Evolutionary conservation across 1,139 yeast genomes (phyloP).

Genomic region (Groenewaldozyma sp.): DNA sequence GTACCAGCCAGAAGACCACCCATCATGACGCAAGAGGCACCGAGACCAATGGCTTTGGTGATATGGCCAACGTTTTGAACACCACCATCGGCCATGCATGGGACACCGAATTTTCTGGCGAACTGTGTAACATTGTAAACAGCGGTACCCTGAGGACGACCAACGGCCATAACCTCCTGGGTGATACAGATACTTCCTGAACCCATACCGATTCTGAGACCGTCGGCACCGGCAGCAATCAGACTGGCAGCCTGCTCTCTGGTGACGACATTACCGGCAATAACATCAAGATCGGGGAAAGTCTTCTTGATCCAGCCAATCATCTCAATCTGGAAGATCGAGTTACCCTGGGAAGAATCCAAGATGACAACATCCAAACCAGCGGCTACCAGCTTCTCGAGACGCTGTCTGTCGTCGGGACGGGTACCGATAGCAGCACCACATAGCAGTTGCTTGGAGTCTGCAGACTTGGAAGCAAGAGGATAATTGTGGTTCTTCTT

Average conservation of each 20-base stretch:
- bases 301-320: constrained; percentile 80
- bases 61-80: constrained; percentile 97
- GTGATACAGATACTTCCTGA: constrained; percentile 98
- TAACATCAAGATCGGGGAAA: constrained; percentile 72
- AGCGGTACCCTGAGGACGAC: constrained; percentile 99
- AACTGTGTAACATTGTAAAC: constrained; percentile 82
- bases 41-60: constrained; percentile 91
- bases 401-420: constrained; percentile 78
- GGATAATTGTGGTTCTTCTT: constrained; percentile 94
- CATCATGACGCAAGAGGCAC: constrained; percentile 99
- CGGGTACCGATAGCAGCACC: constrained; percentile 99
- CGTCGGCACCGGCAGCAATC: constrained; percentile 96
- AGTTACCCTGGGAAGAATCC: constrained; percentile 97
- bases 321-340: constrained; percentile 89
- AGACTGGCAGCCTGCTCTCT: constrained; percentile 97
- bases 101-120: constrained; percentile 83
- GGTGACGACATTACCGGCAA: constrained; percentile 98
- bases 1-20: constrained; percentile 99
- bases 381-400: constrained; percentile 77
- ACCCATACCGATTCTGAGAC: constrained; percentile 99
- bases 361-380: constrained; percentile 94
- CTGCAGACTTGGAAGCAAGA: constrained; percentile 83
- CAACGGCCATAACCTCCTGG: constrained; percentile 99
- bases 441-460: constrained; percentile 91
- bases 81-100: constrained; percentile 99